Evolutionary conservation across 1,284 basidiomycete genomes (phyloP).

Genomic region (Leccinum angustisporum): DNA sequence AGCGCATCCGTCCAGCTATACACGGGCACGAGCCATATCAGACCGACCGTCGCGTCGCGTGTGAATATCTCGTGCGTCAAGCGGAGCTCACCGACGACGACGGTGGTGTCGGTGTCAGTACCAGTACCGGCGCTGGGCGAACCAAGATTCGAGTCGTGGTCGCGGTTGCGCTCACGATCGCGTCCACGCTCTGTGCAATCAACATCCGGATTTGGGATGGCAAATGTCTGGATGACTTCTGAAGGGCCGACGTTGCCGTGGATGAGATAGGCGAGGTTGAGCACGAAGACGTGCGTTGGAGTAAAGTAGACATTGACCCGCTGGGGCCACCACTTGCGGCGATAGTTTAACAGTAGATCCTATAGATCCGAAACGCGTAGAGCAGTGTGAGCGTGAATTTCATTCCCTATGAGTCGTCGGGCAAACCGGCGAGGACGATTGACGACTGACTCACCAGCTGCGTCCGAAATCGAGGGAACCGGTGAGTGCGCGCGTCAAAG

Average conservation of each 20-base stretch:
- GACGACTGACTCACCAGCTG: too few species aligned
- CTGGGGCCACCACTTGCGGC: conserved; percentile 12
- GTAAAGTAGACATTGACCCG: conserved; percentile 1
- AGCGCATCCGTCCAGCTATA: not conserved
- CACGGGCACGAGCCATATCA: conserved; percentile 12
- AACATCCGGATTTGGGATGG: conserved; percentile 9
- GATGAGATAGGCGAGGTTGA: not conserved
- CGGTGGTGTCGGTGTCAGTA: not conserved
- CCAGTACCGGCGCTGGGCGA: not conserved
- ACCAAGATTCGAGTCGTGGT: not conserved
- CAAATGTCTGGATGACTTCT: conserved; percentile 23
- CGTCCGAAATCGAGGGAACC: not conserved
- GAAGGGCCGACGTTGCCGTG: not conserved
- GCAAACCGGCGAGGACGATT: too few species aligned
- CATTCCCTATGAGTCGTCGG: not conserved
- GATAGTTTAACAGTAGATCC: not conserved
- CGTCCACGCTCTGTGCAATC: too few species aligned
- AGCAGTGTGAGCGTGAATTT: not conserved
- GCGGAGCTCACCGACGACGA: conserved; percentile 19
- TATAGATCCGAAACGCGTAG: not conserved
- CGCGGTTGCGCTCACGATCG: not conserved
- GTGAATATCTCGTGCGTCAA: conserved; percentile 19
- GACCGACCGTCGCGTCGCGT: conserved; percentile 12
- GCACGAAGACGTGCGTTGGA: not conserved
- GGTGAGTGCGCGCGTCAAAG: not conserved